A percentile compares a stretch with the other conserved stretches of the same genome.
phyloP scores from a whole-genome alignment of 1,284 basidiomycete species.

The Sporisorium reilianum region DNA sequence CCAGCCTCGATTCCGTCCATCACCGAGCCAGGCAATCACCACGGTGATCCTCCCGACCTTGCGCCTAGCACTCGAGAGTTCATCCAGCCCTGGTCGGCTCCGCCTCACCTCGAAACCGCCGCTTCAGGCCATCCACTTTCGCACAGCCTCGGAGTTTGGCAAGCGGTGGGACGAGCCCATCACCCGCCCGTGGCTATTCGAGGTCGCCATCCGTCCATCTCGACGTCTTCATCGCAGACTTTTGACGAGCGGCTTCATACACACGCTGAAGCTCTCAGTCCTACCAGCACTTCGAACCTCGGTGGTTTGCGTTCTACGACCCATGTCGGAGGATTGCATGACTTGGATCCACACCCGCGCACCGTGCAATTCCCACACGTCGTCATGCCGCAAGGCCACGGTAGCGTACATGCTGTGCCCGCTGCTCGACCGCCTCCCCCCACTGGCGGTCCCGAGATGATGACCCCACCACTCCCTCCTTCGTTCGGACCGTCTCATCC shows the following conservation, averaged over 20 bases:
- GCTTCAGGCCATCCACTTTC: too few species aligned
- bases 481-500: not conserved
- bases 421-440: not conserved
- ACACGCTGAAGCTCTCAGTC: too few species aligned
- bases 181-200: not conserved
- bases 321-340: not conserved
- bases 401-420: not conserved
- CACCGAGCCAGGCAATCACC: not conserved
- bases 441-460: not conserved
- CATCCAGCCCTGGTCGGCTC: not conserved
- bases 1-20: not conserved
- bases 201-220: not conserved
- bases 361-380: not conserved
- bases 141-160: not conserved
- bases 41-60: not conserved
- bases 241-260: not conserved
- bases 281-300: not conserved
- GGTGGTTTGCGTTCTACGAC: not conserved
- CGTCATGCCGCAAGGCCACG: not conserved
- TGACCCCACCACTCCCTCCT: not conserved
- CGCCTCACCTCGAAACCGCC: not conserved
- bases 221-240: not conserved
- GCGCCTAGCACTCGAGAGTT: not conserved
- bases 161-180: not conserved
- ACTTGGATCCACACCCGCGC: not conserved